Base-by-base conservation (phyloP, 768 basidiomycete species). In the Calocybe cyanea region DNA sequence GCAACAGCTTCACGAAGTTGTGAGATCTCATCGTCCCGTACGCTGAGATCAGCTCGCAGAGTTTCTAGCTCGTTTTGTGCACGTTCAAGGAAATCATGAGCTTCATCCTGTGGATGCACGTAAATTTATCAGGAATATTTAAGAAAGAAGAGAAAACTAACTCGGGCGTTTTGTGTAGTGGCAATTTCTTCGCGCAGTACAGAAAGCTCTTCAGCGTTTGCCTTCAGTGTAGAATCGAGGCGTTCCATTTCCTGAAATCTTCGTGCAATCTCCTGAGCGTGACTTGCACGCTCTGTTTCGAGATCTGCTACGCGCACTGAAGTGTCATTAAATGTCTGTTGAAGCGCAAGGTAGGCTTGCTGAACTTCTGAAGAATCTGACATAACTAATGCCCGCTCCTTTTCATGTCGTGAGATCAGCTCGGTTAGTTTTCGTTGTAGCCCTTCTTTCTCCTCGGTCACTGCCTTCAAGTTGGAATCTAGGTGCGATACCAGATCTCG, bases 1-100 rank as follows among this genome's bases (percentile, higher is more conserved):
- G 75, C 66, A 28, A 65, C 66, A 33, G 63, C 67, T 48, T 79
- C 68, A 17, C 72, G 76, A 10, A 85, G 69, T 31, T 69, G 73
- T 51, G 81, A 76, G 44, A 88, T 64, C 59, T 91, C 87, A 43
- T 83, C 76, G 38, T 86, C 83, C 54, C 80, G 83, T 43, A 70
- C 66, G 34, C 60, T 61, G 23, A 88, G 62, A 50, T 90, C 85
- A 41, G 69, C 63, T 15, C 80, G 80, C 25, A 89, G 73, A n/a
- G 64, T 49, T 65, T 91, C 88, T 46, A 87, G 73, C 57, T 91
- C 90, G 45, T 76, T 74, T 49, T 81, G 79, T 4, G 82, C 80
- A 45, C 76, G 74, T 44, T 75, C 69, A 47, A 90, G 68, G 62
- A 86, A 76, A 30, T 76, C 78, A 28, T 73, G 71, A 41, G 81